These are phyloP conservation scores for Taiwanofungus camphoratus DNA, from an alignment of 1,284 basidiomycete species.

Conservation along the genomic window DNA sequence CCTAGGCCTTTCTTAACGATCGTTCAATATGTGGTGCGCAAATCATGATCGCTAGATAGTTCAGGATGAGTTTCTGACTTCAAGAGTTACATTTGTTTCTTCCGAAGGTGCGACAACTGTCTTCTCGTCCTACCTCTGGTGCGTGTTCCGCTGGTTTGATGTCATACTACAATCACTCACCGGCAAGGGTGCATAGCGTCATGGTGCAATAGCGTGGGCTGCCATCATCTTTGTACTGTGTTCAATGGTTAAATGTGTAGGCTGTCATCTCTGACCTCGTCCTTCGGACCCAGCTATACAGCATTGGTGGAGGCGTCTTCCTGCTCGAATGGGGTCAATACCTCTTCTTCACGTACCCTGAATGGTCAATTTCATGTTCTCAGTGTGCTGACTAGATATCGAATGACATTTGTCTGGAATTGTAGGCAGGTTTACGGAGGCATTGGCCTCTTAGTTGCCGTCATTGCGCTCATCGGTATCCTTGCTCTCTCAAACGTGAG, in stretches of 20 bases:
- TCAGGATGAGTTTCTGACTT: no score
- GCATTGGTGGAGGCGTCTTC: slow-evolving; percentile 63
- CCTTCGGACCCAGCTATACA: slow-evolving; percentile 46
- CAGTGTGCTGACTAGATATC: neutral
- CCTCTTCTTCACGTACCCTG: slow-evolving; percentile 65
- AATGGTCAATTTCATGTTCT: slow-evolving; percentile 45
- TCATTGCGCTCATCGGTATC: slow-evolving; percentile 50
- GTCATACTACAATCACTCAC: slow-evolving; percentile 4
- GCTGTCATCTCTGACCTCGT: slow-evolving; percentile 11
- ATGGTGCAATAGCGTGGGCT: slow-evolving; percentile 72
- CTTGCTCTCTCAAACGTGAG: slow-evolving; percentile 64
- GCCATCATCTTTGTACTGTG: slow-evolving; percentile 54
- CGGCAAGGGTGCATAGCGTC: slow-evolving; percentile 40
- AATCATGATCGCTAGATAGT: neutral
- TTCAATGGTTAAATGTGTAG: no score
- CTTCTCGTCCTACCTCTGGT: slow-evolving; percentile 64
- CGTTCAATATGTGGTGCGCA: slow-evolving; percentile 26
- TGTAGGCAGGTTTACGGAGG: slow-evolving; percentile 72
- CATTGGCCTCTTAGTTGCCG: slow-evolving; percentile 55
- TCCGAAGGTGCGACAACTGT: slow-evolving; percentile 72
- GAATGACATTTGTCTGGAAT: slow-evolving; percentile 3
- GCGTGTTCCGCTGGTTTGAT: slow-evolving; percentile 22
- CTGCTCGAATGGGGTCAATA: slow-evolving; percentile 62
- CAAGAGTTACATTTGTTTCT: no score
- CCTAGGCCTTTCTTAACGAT: slow-evolving; percentile 13